Evolutionary conservation across 2,329 filamentous ascomycete genomes (phyloP), one percentile per base, ranked within the genome.

Genomic region (Diaporthe sp.): DNA sequence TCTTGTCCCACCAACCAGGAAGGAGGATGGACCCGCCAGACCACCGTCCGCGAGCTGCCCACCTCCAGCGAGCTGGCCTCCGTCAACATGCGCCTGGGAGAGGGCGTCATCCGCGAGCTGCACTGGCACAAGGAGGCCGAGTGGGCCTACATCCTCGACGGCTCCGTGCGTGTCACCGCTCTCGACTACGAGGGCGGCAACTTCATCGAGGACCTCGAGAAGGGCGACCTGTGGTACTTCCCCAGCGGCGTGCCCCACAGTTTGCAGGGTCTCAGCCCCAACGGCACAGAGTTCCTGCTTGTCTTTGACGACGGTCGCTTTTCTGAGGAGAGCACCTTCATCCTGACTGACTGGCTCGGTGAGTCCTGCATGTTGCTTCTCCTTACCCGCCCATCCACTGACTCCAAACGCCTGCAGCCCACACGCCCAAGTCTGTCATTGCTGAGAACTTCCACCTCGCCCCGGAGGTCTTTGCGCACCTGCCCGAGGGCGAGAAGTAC

Each of bases 91-190:
- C 90, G 93, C 15, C 90, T 95, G 3, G 93, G 92, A 53, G 85
- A 90, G 77, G 93, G 93, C 49, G 93, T 92, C 44, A 94, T 94
- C 79, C 92, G 94, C 39, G 94, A 95, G 82, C 87, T 95, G 12
- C 94, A 95, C 81, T 95, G 94, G 94, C 94, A 95, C 86, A 94
- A 94, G 79, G 92, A 94, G 82, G 93, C 92, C 51, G 94, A 95
- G 81, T 95, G 94, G 93, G 92, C 92, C 0, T 95, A 93, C 77
- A 91, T 95, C 3, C 88, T 95, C 0, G 90, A 93, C 74, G 94
- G 94, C 70, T 88, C 89, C 75, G 92, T 94, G 28, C 91, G 94
- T 72, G 90, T 95, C 70, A 94, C 93, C 0, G 93, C 92, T 0
- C 88, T 95, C 25, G 93, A 95, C 83, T 91, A 92, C 57, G 92